Evolutionary conservation across 2,329 filamentous ascomycete genomes (phyloP).

Genomic region (Myriosclerotinia duriaeana): DNA sequence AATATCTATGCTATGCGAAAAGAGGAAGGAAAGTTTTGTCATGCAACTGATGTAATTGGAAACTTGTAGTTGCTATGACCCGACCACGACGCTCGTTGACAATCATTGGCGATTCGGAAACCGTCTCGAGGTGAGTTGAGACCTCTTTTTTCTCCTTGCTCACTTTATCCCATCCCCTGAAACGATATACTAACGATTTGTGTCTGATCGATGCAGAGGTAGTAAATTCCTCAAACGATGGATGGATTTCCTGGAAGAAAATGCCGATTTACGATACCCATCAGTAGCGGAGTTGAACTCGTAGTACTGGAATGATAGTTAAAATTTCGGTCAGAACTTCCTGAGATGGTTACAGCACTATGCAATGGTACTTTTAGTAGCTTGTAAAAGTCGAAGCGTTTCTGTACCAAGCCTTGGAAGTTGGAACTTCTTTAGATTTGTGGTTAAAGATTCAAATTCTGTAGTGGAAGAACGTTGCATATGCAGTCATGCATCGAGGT

Average conservation of each 20-base stretch:
- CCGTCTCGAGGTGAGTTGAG: constrained; percentile 67
- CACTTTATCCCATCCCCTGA: constrained; percentile 23
- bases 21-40: constrained; percentile 23
- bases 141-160: constrained; percentile 25
- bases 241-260: constrained; percentile 88
- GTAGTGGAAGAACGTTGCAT: not conserved
- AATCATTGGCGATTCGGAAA: constrained; percentile 91
- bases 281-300: constrained; percentile 50
- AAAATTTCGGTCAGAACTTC: not conserved
- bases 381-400: not conserved
- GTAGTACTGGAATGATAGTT: constrained; percentile 18
- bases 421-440: not conserved
- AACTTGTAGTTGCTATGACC: constrained; percentile 84
- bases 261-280: constrained; percentile 87
- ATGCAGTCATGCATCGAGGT: constrained; percentile 6
- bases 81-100: constrained; percentile 86
- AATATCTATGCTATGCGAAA: constrained; percentile 14
- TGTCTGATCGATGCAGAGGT: constrained; percentile 56
- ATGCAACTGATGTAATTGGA: constrained; percentile 25
- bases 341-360: not conserved
- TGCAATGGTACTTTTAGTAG: not conserved
- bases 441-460: not conserved
- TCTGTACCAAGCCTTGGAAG: not conserved
- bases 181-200: constrained; percentile 33
- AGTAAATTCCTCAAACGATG: constrained; percentile 82